phyloP scores from a whole-genome alignment of 257 asterid genomes.

The Lycium ferocissimum region DNA sequence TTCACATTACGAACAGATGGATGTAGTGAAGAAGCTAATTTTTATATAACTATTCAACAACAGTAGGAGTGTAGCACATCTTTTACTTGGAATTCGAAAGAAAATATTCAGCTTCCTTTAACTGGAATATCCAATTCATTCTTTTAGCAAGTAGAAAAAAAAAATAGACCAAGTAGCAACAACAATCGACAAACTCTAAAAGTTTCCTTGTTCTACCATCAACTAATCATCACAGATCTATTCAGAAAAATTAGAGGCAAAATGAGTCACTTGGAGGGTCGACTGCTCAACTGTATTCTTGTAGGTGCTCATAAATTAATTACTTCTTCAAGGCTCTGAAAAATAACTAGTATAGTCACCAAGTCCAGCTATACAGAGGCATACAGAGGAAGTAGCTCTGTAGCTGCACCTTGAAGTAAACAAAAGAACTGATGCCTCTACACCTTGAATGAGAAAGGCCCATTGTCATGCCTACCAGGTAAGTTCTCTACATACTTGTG shows the following conservation, averaged over 20 bases:
- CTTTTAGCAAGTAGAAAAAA: background rate
- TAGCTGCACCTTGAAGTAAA: no score
- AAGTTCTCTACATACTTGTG: conserved; percentile 3
- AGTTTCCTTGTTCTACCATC: background rate
- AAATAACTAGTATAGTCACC: background rate
- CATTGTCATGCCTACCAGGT: no score
- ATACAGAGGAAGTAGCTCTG: background rate
- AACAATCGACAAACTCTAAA: background rate
- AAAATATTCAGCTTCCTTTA: background rate
- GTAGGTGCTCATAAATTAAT: background rate
- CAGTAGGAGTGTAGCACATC: background rate
- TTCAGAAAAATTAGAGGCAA: background rate
- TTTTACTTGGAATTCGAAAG: background rate
- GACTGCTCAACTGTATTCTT: background rate
- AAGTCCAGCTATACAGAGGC: background rate
- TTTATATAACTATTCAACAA: background rate
- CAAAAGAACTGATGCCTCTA: no score
- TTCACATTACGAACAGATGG: no score
- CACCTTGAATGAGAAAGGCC: no score
- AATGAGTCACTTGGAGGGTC: background rate
- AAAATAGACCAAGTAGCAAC: background rate
- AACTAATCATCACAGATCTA: background rate
- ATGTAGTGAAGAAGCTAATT: background rate
- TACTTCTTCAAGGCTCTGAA: background rate
- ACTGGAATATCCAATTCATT: background rate